Conservation (phyloP, 2,329 filamentous ascomycete genomes). For the Pseudocercospora cruenta region DNA sequence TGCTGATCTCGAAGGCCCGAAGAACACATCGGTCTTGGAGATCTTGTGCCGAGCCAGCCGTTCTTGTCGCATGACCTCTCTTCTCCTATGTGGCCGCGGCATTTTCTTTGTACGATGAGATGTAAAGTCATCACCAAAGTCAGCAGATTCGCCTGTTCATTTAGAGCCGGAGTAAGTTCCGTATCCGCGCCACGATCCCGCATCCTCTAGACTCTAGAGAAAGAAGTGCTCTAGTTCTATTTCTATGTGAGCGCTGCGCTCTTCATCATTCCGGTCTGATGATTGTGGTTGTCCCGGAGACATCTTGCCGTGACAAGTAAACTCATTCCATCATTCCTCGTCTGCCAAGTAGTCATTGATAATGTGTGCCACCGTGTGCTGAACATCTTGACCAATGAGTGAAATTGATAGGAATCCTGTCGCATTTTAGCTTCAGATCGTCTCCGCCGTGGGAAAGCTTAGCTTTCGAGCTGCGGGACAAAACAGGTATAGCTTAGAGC, state of each 20-base stretch:
- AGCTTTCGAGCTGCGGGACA: slow-evolving; percentile 1
- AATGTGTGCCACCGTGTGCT: too few relatives aligned
- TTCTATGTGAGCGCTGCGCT: neutral
- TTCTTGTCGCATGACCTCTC: too few relatives aligned
- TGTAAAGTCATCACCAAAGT: too few relatives aligned
- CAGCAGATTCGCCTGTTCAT: too few relatives aligned
- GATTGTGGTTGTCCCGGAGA: neutral
- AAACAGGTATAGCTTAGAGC: slow-evolving; percentile 6
- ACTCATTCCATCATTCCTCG: slow-evolving; percentile 1
- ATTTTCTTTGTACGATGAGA: too few relatives aligned
- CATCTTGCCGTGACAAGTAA: neutral
- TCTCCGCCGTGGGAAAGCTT: slow-evolving; percentile 13
- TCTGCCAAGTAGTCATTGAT: slow-evolving; percentile 7
- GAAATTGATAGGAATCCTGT: neutral
- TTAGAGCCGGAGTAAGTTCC: too few relatives aligned
- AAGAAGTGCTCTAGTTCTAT: neutral
- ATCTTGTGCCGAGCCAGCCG: too few relatives aligned
- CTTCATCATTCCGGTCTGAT: neutral
- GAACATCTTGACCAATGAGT: neutral
- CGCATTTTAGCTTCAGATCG: slow-evolving; percentile 12
- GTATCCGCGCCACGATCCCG: too few relatives aligned
- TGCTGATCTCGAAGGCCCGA: too few relatives aligned
- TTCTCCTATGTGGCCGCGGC: too few relatives aligned
- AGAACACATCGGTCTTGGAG: too few relatives aligned
- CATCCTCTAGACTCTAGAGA: too few relatives aligned